Evolutionary conservation across 805 yeast species (phyloP).

Genomic region (Kodamaea laetipori): DNA sequence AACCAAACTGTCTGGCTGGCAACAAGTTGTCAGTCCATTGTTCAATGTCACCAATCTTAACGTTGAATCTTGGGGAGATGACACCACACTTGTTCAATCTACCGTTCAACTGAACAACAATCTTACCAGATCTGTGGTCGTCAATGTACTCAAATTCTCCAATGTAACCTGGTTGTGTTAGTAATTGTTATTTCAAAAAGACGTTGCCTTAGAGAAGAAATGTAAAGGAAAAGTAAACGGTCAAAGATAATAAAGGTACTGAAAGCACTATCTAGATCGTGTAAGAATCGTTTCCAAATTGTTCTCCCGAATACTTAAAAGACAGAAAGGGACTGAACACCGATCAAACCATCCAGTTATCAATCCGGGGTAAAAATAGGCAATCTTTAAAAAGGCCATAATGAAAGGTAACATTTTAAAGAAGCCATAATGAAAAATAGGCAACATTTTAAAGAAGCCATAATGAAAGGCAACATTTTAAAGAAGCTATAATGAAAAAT

Average conservation of each 20-base stretch:
- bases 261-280: conserved; percentile 46
- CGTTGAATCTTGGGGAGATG: conserved; percentile 31
- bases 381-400: too few relatives aligned
- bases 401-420: too few relatives aligned
- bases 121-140: conserved; percentile 99
- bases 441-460: too few relatives aligned
- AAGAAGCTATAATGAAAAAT: background rate
- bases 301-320: conserved; percentile 95
- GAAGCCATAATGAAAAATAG: too few relatives aligned
- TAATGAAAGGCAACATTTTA: too few relatives aligned
- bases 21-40: conserved; percentile 33
- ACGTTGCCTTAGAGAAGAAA: conserved; percentile 14
- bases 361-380: conserved; percentile 70
- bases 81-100: conserved; percentile 49
- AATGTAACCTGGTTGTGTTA: conserved; percentile 59
- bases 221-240: conserved; percentile 76
- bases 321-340: conserved; percentile 90
- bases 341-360: conserved; percentile 98
- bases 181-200: conserved; percentile 16
- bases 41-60: conserved; percentile 27
- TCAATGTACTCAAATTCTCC: conserved; percentile 98
- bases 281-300: conserved; percentile 67
- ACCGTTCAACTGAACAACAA: conserved; percentile 95
- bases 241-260: conserved; percentile 31
- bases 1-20: conserved; percentile 31